Base-by-base conservation (phyloP, 352 stramenopile genomes). In the Globisporangium carolinianum region DNA sequence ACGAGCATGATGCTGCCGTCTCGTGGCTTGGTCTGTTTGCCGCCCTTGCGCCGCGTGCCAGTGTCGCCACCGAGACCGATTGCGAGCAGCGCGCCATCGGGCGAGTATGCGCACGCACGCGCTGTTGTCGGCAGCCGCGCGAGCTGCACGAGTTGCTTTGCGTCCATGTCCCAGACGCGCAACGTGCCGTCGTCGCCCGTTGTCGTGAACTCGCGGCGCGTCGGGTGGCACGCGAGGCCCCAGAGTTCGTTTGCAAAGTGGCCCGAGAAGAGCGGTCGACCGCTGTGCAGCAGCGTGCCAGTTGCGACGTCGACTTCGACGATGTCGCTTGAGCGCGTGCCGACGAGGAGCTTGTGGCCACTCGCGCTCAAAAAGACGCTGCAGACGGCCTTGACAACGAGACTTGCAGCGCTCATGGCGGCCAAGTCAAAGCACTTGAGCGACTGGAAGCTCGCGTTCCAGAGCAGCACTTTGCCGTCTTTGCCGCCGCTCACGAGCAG, bases 271-370 rank as follows among this genome's bases (percentile, higher is more conserved):
- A 95, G 37, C 2, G 69, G 71, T 1, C 75, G 72, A 0, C 66
- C 71, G 35, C 55, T 63, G 42, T 77, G 61, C 0, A 79, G 53
- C 17, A 86, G 61, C 17, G 67, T 61, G 0, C 67, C 76, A 9
- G 58, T 77, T 11, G 66, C 43, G 6, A 76, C 68, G 24, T 87
- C 70, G 1, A 88, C 57, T 58, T 89, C 89, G 38, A 94, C 80
- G 15, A 98, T 94, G 42, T 97, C 86, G 56, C 89, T 95, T 15
- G 79, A 92, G 48, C 66, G 75, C 12, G 90, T 97, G 1, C 88
- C 89, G 6, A 97, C 53, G n/a, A 97, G 65, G 10, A 83, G 59
- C 53, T 66, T 87, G 58, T 69, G 66, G 36, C 68, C 66, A 18
- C 70, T 83, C 32, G 32, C 57, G 47, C 61, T 82, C 18, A 87